Evolutionary conservation across 2,329 filamentous ascomycete species (phyloP), one percentile per base, ranked within the genome.

Genomic region (Hypoxylon sp.): DNA sequence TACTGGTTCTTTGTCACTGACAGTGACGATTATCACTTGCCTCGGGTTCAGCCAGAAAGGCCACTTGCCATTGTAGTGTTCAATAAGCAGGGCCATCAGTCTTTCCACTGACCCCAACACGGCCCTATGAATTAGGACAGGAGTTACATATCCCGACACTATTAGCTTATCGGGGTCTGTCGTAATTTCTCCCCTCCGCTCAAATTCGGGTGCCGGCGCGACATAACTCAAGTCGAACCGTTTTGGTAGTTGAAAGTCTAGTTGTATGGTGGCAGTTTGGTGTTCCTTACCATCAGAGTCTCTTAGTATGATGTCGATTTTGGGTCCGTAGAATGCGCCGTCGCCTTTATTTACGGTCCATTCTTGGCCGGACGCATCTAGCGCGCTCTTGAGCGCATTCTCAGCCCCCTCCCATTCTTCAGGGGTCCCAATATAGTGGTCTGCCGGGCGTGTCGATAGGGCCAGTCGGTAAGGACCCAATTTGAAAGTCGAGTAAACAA

Each of bases 321-420:
- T 97, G 33, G 94, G 94, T 0, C 94, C 94, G 75, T 97, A 97
- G 76, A 97, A 97, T 3, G 94, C 94, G 13, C 94, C 94, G 67
- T 97, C 94, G 10, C 93, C 93, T 74, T 91, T 87, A 70, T 94
- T 95, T 63, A 95, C 73, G 1, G 86, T 87, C 92, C 93, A 97
- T 37, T 86, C 81, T 73, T 89, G 87, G 9, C 90, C 91, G 13
- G 86, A 90, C 26, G 82, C 85, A 67, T 90, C 84, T 39, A 94
- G 80, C 0, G 91, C 90, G 59, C 85, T 80, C 60, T 84, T 88
- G 61, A 94, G 80, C 53, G 93, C 90, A n/a, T 78, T 77, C 76
- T 94, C 91, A 1, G 92, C 91, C 37, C 90, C 83, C 86, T 82
- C 79, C 86, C 86, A 88, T 74, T 94, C 90, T 58, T 91, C 89